Evolutionary conservation across 228 moss, liverwort and hornwort species (phyloP).

Genomic region (Sphagnum fallax): DNA sequence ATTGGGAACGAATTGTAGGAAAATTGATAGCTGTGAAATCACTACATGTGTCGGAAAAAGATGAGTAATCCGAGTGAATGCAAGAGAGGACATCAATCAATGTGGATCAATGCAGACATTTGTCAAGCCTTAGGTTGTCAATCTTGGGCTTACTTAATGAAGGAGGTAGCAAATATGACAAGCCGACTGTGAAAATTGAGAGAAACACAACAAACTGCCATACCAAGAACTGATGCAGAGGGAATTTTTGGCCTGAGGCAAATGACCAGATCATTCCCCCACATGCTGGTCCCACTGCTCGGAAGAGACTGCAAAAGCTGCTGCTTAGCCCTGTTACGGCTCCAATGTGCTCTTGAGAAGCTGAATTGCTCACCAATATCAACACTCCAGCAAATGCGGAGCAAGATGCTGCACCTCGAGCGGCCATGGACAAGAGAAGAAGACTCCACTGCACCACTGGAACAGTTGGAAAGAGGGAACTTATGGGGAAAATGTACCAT

Average conservation of each 20-base stretch:
- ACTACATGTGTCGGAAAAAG: too few relatives aligned
- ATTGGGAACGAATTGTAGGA: too few relatives aligned
- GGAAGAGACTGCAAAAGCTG: slow-evolving; percentile 77
- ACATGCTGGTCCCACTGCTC: slow-evolving; percentile 70
- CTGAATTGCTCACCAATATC: slow-evolving; percentile 84
- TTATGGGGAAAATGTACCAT: slow-evolving; percentile 68
- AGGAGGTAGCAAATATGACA: slow-evolving; percentile 57
- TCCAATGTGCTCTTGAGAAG: slow-evolving; percentile 59
- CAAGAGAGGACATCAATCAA: too few relatives aligned
- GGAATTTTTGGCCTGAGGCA: slow-evolving; percentile 41
- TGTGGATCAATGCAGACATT: too few relatives aligned
- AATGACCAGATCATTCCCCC: slow-evolving; percentile 79
- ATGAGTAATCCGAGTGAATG: too few relatives aligned
- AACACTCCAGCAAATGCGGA: slow-evolving; percentile 68
- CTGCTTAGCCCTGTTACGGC: slow-evolving; percentile 74
- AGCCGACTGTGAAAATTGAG: slow-evolving; percentile 46
- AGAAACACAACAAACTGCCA: slow-evolving; percentile 63
- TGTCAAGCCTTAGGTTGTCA: too few relatives aligned
- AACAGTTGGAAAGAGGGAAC: slow-evolving; percentile 21
- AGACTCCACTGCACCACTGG: slow-evolving; percentile 54
- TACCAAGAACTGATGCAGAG: slow-evolving; percentile 55
- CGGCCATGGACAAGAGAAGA: slow-evolving; percentile 49
- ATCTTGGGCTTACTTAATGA: slow-evolving; percentile 11
- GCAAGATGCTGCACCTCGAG: slow-evolving; percentile 58
- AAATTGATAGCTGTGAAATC: too few relatives aligned